A percentile compares a stretch with the other conserved stretches of the same genome.
These are phyloP conservation scores for Fusarium heterosporum DNA, from an alignment of 2,329 filamentous ascomycete species.

Conservation along the genomic window DNA sequence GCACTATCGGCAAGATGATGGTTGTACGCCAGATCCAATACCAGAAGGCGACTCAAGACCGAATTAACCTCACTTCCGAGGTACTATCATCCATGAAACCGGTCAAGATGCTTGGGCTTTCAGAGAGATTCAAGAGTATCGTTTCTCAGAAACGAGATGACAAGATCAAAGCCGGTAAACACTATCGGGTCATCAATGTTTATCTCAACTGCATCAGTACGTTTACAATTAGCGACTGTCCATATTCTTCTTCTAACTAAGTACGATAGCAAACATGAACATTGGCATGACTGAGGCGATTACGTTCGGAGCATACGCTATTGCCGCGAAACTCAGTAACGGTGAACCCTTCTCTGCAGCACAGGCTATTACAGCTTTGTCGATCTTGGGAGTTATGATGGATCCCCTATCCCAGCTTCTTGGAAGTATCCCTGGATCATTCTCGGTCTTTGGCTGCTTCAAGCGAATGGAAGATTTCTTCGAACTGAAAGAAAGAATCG, in stretches of 20 bases:
- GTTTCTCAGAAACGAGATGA: conserved; percentile 45
- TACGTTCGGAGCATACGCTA: conserved; percentile 50
- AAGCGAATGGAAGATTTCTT: conserved; percentile 50
- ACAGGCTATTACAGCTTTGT: conserved; percentile 49
- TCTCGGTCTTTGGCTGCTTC: conserved; percentile 48
- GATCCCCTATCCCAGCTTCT: conserved; percentile 44
- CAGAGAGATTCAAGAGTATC: conserved; percentile 43
- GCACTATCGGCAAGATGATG: conserved; percentile 44
- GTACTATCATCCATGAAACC: conserved; percentile 50
- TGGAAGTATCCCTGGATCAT: conserved; percentile 44
- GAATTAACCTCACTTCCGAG: conserved; percentile 51
- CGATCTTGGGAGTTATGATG: conserved; percentile 49
- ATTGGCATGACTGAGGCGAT: conserved; percentile 45
- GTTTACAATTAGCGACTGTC: background rate
- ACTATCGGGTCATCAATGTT: conserved; percentile 44
- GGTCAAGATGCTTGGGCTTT: conserved; percentile 52
- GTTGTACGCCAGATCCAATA: conserved; percentile 48
- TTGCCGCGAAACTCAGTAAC: conserved; percentile 44
- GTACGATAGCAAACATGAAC: conserved; percentile 43
- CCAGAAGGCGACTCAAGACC: conserved; percentile 50
- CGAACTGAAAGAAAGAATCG: conserved; percentile 41
- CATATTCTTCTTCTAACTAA: background rate
- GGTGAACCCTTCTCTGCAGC: conserved; percentile 46
- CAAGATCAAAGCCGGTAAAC: conserved; percentile 44
- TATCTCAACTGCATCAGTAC: conserved; percentile 48